These are phyloP conservation scores for Fragilaria radians DNA, from an alignment of 108 stramenopile genomes.

Conservation along the genomic window DNA sequence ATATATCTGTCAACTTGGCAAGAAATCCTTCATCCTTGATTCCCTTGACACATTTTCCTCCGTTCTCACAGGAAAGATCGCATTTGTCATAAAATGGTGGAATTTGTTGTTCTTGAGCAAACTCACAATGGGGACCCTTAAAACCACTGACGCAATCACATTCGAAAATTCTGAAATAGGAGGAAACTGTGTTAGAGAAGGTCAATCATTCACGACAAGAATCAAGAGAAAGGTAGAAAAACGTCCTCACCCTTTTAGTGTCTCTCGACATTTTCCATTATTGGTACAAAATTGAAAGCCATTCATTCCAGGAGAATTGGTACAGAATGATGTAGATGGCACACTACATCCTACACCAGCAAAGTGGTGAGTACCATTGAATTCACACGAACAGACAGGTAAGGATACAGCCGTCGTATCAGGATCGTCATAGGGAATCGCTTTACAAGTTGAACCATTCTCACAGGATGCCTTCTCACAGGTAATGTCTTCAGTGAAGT, in stretches of 20 bases:
- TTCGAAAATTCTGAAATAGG: not conserved
- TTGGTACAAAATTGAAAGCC: not conserved
- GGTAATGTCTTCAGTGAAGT: not conserved
- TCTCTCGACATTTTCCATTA: not conserved
- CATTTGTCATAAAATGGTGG: not conserved
- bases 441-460: not conserved
- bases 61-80: not conserved
- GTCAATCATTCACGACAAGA: no score
- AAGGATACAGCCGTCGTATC: not conserved
- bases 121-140: not conserved
- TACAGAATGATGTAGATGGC: not conserved
- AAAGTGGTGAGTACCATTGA: not conserved
- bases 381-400: not conserved
- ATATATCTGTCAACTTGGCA: not conserved
- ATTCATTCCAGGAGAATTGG: not conserved
- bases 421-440: not conserved
- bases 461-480: not conserved
- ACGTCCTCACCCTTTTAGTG: not conserved
- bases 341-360: not conserved
- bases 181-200: no score
- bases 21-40: not conserved
- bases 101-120: not conserved
- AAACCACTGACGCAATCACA: not conserved
- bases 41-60: conserved; percentile 1
- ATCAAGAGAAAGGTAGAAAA: not conserved